These are phyloP conservation scores for Pezicula carpinea DNA, from an alignment of 2,329 filamentous ascomycete genomes.

Conservation along the genomic window DNA sequence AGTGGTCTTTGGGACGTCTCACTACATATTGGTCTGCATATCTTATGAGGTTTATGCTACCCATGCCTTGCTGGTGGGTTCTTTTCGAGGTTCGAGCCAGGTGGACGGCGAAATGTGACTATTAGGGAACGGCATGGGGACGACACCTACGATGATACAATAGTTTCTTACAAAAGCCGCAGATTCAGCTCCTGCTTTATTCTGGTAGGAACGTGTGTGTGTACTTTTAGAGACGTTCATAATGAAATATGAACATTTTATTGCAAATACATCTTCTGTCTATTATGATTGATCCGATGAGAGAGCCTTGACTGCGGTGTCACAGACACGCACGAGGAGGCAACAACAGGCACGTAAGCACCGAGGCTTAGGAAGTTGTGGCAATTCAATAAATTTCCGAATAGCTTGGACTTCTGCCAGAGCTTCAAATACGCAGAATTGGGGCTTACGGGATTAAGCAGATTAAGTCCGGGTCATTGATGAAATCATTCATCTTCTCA, in stretches of 20 bases:
- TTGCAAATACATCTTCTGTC: too few species aligned
- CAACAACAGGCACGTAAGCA: too few species aligned
- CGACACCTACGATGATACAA: neutral
- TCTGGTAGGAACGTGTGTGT: neutral
- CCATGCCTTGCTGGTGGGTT: neutral
- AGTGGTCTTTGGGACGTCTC: neutral
- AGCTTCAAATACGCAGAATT: too few species aligned
- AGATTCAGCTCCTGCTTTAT: neutral
- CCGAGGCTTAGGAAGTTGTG: too few species aligned
- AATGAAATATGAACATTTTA: constrained; percentile 9
- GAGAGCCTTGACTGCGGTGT: too few species aligned
- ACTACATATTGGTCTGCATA: neutral
- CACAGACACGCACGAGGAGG: too few species aligned
- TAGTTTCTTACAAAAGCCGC: neutral
- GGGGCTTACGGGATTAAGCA: too few species aligned
- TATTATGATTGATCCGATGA: too few species aligned
- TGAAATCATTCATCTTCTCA: too few species aligned
- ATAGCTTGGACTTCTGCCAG: too few species aligned
- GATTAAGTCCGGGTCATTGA: too few species aligned
- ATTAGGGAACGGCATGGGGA: neutral
- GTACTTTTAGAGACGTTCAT: neutral
- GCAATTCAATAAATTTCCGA: too few species aligned
- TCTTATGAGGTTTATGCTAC: neutral
- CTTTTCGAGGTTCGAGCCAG: neutral
- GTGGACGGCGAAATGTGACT: neutral